phyloP scores from a whole-genome alignment of 495 filamentous ascomycete species.

The Xylaria telfairii region DNA sequence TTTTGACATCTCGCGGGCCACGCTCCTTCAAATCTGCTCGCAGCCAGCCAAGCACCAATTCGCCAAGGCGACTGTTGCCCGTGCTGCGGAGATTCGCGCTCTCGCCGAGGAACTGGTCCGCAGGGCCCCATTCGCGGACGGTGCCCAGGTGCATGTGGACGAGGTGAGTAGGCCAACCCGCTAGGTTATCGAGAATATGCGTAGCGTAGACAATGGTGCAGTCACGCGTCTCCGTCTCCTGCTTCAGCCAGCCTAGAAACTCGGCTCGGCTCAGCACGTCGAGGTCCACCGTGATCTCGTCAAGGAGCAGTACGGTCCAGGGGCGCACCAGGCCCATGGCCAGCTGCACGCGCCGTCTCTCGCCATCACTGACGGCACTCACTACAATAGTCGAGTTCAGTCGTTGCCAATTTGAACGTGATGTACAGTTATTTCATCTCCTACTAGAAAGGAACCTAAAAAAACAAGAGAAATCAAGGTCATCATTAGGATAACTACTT shows the following conservation, averaged over 20 bases:
- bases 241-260: slow-evolving; percentile 86
- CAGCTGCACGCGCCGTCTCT: slow-evolving; percentile 88
- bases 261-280: slow-evolving; percentile 83
- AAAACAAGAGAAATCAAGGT: neutral
- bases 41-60: slow-evolving; percentile 88
- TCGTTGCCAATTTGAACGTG: neutral
- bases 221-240: slow-evolving; percentile 78
- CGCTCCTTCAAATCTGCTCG: slow-evolving; percentile 79
- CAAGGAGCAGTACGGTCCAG: slow-evolving; percentile 87
- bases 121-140: slow-evolving; percentile 81
- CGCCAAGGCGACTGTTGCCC: slow-evolving; percentile 77
- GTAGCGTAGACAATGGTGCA: slow-evolving; percentile 98
- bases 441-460: neutral
- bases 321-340: slow-evolving; percentile 96
- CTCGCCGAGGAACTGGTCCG: slow-evolving; percentile 58
- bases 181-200: slow-evolving; percentile 93
- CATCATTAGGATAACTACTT: neutral
- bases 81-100: slow-evolving; percentile 53
- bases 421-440: neutral
- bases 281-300: slow-evolving; percentile 97
- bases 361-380: slow-evolving; percentile 92
- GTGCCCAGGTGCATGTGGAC: slow-evolving; percentile 91
- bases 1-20: slow-evolving; percentile 71
- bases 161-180: slow-evolving; percentile 91
- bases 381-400: slow-evolving; percentile 42